Evolutionary conservation across 495 filamentous ascomycete genomes (phyloP).

Genomic region (Hypoxylon rickii): DNA sequence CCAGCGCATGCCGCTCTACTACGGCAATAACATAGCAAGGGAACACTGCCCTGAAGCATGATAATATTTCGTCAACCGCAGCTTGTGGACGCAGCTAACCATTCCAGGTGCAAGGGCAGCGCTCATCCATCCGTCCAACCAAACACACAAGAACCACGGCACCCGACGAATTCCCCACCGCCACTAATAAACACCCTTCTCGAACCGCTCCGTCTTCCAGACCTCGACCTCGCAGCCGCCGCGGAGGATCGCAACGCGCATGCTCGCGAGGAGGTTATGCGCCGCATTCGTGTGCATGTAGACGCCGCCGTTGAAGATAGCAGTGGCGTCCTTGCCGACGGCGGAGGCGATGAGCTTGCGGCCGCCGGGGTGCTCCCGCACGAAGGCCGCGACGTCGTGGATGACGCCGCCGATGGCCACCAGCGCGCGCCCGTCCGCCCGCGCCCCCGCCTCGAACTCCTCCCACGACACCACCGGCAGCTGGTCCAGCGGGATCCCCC

Average conservation of each 20-base stretch:
- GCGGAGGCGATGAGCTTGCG: slow-evolving; percentile 91
- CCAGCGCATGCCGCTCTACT: too few relatives aligned
- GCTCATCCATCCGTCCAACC: not conserved
- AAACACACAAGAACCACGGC: too few relatives aligned
- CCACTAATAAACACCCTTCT: slow-evolving; percentile 81
- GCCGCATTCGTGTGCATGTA: slow-evolving; percentile 98
- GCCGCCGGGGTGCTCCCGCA: slow-evolving; percentile 96
- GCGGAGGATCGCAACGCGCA: slow-evolving; percentile 94
- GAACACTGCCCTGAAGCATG: too few relatives aligned
- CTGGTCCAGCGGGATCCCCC: slow-evolving; percentile 92
- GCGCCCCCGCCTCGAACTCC: slow-evolving; percentile 84
- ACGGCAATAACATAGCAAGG: too few relatives aligned
- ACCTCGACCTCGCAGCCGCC: slow-evolving; percentile 98
- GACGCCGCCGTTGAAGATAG: slow-evolving; percentile 98
- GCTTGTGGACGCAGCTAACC: too few relatives aligned
- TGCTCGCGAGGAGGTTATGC: slow-evolving; percentile 94
- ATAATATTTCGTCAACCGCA: too few relatives aligned
- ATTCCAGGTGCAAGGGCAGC: too few relatives aligned
- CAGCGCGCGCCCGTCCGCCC: slow-evolving; percentile 78
- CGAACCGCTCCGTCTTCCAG: slow-evolving; percentile 92
- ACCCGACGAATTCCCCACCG: too few relatives aligned
- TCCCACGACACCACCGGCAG: slow-evolving; percentile 97
- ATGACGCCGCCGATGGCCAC: slow-evolving; percentile 92
- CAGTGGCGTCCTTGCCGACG: slow-evolving; percentile 96
- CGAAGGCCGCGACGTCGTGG: slow-evolving; percentile 92